phyloP scores from a whole-genome alignment of 2,329 filamentous ascomycete species.

The Epichloe glyceriae region DNA sequence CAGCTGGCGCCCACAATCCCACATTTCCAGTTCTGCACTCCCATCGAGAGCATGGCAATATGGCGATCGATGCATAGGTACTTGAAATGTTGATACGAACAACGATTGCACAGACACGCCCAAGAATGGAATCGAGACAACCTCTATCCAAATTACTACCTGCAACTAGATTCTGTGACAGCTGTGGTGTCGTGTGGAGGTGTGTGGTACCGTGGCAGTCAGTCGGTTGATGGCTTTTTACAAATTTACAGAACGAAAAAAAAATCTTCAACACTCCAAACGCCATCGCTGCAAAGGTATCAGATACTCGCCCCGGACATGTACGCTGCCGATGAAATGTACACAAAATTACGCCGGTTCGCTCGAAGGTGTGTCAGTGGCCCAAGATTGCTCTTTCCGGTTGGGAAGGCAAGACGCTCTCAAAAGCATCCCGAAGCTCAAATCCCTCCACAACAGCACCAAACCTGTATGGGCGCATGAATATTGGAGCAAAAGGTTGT shows the following conservation, averaged over 20 bases:
- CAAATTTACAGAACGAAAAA: background rate
- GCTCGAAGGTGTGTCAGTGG: constrained; percentile 1
- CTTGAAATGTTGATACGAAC: background rate
- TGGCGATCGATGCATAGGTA: too few relatives aligned
- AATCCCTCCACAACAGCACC: constrained; percentile 53
- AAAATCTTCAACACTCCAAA: background rate
- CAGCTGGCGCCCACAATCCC: constrained; percentile 3
- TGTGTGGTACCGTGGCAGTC: background rate
- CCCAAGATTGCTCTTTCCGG: constrained; percentile 8
- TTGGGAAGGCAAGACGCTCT: constrained; percentile 35
- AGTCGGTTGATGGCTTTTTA: too few relatives aligned
- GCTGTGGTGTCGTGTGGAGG: too few relatives aligned
- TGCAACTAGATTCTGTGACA: background rate
- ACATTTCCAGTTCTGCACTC: constrained; percentile 2
- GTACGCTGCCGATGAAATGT: background rate
- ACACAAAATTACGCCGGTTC: background rate
- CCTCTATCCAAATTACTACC: too few relatives aligned
- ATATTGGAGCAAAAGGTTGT: background rate
- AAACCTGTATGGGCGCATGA: constrained; percentile 28
- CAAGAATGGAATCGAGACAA: too few relatives aligned
- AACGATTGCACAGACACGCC: background rate
- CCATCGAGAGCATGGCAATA: too few relatives aligned
- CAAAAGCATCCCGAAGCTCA: constrained; percentile 65
- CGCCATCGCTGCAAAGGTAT: background rate
- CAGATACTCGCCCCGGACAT: background rate